Evolutionary conservation across 106 monocot genomes (phyloP), one percentile per base, ranked within the genome.

Genomic region (Dactylorhiza incarnata): DNA sequence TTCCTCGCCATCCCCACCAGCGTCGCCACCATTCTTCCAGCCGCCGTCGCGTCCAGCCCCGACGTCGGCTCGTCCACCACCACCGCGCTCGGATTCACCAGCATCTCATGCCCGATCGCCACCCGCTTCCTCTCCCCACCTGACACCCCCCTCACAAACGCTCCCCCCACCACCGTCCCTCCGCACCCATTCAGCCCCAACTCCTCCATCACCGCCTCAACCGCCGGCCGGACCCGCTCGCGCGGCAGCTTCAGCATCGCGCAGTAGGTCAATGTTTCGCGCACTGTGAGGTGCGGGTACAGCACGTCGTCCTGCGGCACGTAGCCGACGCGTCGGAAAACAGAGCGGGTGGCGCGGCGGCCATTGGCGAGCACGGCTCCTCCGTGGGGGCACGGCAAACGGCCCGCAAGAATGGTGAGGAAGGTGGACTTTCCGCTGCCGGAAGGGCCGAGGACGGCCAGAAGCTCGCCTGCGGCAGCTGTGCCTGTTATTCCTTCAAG

Each of bases 391-490:
- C 63, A 37, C 73, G 7, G 46, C 65, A 47, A 0, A 74, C 87
- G 81, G 48, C 94, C 91, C 15, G 79, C 91, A 19, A 95, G 83
- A 9, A 89, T 73, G 52, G 72, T 82, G 3, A 95, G 79, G 15
- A 95, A 82, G 11, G 92, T 95, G 9, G 95, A 92, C 77, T 95
- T 95, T 20, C 95, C 95, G 82, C 95, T 92, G 11, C 95, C 92
- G 4, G 95, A 95, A 0, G 95, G 95, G 29, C 95, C 95, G 20
- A 95, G 85, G 5, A 92, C 56, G 23, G 95, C 95, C 0, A 92
- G 81, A 9, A 95, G 16, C 81, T 95, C 92, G 7, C 95, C 89
- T 0, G 92, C 88, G 45, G 23, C 55, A 7, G 74, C 95, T 45
- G 67, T 75, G 15, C 92, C 95, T 8, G 86, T 87, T 22, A 92